Conservation (phyloP, 768 basidiomycete genomes). For the Russula sp. region DNA sequence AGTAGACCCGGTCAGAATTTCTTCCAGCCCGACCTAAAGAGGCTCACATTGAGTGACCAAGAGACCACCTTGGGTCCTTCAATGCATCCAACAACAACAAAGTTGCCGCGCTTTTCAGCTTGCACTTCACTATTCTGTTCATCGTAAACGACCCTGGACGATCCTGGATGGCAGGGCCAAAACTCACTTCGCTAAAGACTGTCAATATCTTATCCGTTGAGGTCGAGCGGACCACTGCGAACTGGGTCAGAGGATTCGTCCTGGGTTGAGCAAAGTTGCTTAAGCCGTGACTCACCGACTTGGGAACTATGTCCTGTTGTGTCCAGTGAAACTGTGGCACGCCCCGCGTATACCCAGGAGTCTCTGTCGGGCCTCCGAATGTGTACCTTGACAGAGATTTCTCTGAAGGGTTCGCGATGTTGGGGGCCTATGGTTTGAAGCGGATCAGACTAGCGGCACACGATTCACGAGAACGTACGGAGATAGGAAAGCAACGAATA, state of each 20-base stretch:
- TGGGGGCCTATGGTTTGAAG: neutral
- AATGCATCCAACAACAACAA: constrained; percentile 75
- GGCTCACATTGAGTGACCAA: constrained; percentile 74
- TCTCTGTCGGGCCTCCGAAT: constrained; percentile 73
- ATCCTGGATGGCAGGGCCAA: neutral
- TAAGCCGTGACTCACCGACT: constrained; percentile 49
- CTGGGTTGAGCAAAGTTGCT: neutral
- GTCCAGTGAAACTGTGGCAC: constrained; percentile 71
- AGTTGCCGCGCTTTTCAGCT: constrained; percentile 83
- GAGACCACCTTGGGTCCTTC: constrained; percentile 69
- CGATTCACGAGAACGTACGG: neutral
- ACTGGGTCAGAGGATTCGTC: neutral
- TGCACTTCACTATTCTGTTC: constrained; percentile 61
- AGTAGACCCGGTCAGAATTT: constrained; percentile 3
- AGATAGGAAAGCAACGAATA: neutral
- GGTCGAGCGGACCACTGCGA: constrained; percentile 53
- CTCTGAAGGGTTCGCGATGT: constrained; percentile 56
- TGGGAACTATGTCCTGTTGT: constrained; percentile 67
- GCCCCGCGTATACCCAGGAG: constrained; percentile 74
- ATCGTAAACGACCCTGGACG: constrained; percentile 19
- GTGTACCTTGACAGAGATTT: constrained; percentile 80
- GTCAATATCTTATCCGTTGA: constrained; percentile 62
- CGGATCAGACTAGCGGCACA: neutral
- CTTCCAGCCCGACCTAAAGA: neutral
- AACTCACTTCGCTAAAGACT: constrained; percentile 60